These are phyloP conservation scores for Raphanus sativus DNA, from an alignment of 345 rosid genomes.

Conservation along the genomic window DNA sequence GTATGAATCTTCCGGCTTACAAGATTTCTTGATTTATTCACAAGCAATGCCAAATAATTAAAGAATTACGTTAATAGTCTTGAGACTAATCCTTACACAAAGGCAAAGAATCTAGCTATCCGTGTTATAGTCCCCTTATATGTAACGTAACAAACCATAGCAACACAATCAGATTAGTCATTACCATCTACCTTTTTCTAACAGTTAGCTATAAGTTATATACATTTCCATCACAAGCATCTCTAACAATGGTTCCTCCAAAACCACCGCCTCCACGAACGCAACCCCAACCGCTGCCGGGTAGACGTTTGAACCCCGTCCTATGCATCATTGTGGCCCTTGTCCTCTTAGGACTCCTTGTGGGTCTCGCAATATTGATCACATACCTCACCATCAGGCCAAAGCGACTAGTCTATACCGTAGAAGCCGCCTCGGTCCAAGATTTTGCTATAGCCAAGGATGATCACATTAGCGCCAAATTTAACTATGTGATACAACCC, in stretches of 20 bases:
- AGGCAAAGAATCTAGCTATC: slow-evolving; percentile 37
- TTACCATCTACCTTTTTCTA: slow-evolving; percentile 7
- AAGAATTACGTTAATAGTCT: neutral
- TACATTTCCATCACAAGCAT: neutral
- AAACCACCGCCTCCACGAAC: slow-evolving; percentile 30
- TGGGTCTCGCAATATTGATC: slow-evolving; percentile 58
- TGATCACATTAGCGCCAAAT: slow-evolving; percentile 64
- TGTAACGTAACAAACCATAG: slow-evolving; percentile 24
- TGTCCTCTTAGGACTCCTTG: slow-evolving; percentile 38
- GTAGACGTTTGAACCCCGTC: slow-evolving; percentile 31
- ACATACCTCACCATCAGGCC: slow-evolving; percentile 71
- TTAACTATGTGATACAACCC: slow-evolving; percentile 58
- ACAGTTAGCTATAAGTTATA: neutral
- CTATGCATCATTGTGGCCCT: slow-evolving; percentile 34
- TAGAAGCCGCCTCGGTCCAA: slow-evolving; percentile 58
- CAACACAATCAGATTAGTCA: slow-evolving; percentile 20
- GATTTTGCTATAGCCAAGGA: slow-evolving; percentile 48
- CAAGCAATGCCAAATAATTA: slow-evolving; percentile 35
- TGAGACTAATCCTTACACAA: slow-evolving; percentile 26
- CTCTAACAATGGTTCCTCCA: slow-evolving; percentile 30
- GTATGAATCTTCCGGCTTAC: slow-evolving; percentile 40
- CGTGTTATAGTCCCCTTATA: neutral
- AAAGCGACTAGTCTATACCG: slow-evolving; percentile 46
- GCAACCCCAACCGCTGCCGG: slow-evolving; percentile 25
- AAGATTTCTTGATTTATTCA: slow-evolving; percentile 42